phyloP scores from a whole-genome alignment of 495 filamentous ascomycete species.

The Lophium mytilinum region DNA sequence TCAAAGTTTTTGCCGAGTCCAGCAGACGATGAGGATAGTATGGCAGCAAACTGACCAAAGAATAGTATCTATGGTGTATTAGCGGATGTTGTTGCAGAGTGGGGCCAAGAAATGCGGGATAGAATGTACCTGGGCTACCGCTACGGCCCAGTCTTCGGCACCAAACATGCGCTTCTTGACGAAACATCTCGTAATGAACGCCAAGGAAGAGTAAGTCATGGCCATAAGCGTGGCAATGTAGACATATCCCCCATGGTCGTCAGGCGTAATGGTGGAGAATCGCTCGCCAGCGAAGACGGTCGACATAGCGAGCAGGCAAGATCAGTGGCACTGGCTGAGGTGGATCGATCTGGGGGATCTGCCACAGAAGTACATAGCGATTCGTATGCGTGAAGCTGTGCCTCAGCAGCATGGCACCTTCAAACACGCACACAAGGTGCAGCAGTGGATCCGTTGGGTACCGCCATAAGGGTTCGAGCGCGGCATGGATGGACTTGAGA shows the following conservation, averaged over 20 bases:
- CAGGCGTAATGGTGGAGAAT: constrained; percentile 9
- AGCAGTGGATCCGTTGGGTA: too few relatives aligned
- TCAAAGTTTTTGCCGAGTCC: constrained; percentile 10
- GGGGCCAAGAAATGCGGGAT: background rate
- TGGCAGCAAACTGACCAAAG: constrained; percentile 3
- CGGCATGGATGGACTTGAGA: too few relatives aligned
- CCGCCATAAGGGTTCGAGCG: too few relatives aligned
- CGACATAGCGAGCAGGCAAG: background rate
- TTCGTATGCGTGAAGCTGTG: too few relatives aligned
- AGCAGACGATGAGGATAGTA: constrained; percentile 1
- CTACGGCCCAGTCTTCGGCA: constrained; percentile 18
- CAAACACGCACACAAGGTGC: too few relatives aligned
- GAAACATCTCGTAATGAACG: constrained; percentile 13
- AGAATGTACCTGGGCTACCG: constrained; percentile 13
- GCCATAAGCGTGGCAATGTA: constrained; percentile 18
- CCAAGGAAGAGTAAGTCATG: constrained; percentile 13
- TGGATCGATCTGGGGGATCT: too few relatives aligned
- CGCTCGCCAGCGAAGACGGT: background rate
- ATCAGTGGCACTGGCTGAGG: too few relatives aligned
- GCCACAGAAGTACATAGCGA: too few relatives aligned
- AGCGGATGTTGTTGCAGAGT: background rate
- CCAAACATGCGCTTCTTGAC: constrained; percentile 23
- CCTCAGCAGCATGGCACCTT: too few relatives aligned
- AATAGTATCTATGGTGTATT: background rate
- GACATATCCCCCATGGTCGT: constrained; percentile 19